Evolutionary conservation across 2,329 filamentous ascomycete species (phyloP), one percentile per base, ranked within the genome.

Genomic region (Phaeoacremonium minimum): DNA sequence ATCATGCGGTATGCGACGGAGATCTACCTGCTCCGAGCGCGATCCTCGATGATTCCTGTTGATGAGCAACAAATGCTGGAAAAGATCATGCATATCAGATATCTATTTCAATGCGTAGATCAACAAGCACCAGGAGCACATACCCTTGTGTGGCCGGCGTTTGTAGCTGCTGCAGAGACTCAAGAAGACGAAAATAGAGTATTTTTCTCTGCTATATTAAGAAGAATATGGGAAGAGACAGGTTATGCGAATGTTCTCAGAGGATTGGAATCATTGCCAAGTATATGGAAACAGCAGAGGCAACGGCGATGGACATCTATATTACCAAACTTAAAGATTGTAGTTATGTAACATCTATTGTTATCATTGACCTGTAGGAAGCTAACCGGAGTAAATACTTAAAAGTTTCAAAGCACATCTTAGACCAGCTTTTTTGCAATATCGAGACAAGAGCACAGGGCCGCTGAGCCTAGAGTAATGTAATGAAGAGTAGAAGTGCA

Each of bases 61-160:
- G n/a, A 26, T 26, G 22, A n/a, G 22, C 22, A 26, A 26, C 9
- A 26, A 9, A 9, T n/a, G 22, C 22, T 9, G n/a, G 9, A 26
- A 26, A 9, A 26, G 9, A 26, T 26, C 9, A 30, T 30, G 3
- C 33, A 19, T 15, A 33, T 42, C 11, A 32, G 36, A 9, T 9
- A 18, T 9, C 37, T 42, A 14, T 40, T 42, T 6, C 36, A 42
- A 17, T 30, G 31, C 16, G 30, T 42, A 16, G 32, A 42, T 19
- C 33, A 29, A 11, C 28, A 29, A 4, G 40, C 36, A 3, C 40
- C 40, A 3, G 40, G 40, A 6, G 20, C 40, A 7, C 40, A 42
- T 19, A 40, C 33, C 13, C 33, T 42, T 16, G 40, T 42, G 12
- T 42, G 40, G 40, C 40, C 40, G 6, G 40, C 40, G 2, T 42